Percentiles rank a stretch among this genome's conserved stretches.
phyloP scores from a whole-genome alignment of 495 filamentous ascomycete genomes.

The Cairneyella variabilis region DNA sequence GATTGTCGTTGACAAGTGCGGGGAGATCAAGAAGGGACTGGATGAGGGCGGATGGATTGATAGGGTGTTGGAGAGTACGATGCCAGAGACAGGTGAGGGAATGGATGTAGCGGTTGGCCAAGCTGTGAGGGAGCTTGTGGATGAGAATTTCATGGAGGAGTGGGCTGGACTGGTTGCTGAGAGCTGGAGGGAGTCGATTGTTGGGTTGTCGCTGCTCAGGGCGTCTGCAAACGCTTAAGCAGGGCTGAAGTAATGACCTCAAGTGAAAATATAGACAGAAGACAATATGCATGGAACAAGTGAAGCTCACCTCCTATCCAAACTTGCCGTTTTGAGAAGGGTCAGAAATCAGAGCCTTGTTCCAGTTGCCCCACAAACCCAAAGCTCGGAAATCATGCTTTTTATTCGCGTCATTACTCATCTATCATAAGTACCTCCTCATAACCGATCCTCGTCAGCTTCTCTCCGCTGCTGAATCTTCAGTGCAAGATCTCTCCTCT shows the following conservation, averaged over 20 bases:
- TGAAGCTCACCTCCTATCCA: too few species aligned
- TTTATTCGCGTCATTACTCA: too few species aligned
- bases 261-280: too few species aligned
- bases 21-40: slow-evolving; percentile 21
- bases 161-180: slow-evolving; percentile 39
- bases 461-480: slow-evolving; percentile 26
- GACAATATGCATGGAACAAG: too few species aligned
- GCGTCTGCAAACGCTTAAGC: slow-evolving; percentile 5
- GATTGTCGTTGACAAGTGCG: slow-evolving; percentile 10
- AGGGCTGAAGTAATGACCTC: too few species aligned
- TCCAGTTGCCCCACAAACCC: too few species aligned
- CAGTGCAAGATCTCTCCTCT: slow-evolving; percentile 34
- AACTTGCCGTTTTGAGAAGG: too few species aligned
- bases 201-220: slow-evolving; percentile 30
- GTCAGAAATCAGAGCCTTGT: too few species aligned
- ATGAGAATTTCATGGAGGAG: slow-evolving; percentile 31
- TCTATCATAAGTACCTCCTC: slow-evolving; percentile 1
- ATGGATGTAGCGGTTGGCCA: not conserved
- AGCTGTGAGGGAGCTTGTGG: slow-evolving; percentile 12
- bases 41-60: slow-evolving; percentile 29
- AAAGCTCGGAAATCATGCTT: too few species aligned
- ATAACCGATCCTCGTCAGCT: slow-evolving; percentile 18
- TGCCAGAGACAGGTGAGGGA: slow-evolving; percentile 1
- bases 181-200: slow-evolving; percentile 39
- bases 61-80: slow-evolving; percentile 14